These are phyloP conservation scores for Mentha longifolia DNA, from an alignment of 257 asterid genomes.

Conservation along the genomic window DNA sequence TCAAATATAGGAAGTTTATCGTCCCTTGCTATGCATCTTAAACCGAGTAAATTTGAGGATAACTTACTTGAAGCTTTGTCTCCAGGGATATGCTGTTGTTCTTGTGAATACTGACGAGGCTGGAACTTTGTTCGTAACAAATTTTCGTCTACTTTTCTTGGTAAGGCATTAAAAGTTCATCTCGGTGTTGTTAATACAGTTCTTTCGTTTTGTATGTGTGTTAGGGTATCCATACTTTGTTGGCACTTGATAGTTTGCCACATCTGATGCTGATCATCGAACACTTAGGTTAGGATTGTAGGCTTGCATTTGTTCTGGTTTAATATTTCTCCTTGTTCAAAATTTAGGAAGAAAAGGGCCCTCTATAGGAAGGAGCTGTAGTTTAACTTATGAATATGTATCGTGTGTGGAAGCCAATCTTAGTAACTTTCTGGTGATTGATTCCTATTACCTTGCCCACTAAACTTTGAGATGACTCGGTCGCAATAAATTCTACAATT, in stretches of 20 bases:
- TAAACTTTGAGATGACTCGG: conserved; percentile 4
- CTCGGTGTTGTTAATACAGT: conserved; percentile 4
- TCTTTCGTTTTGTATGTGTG: background rate
- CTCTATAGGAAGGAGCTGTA: background rate
- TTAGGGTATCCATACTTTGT: background rate
- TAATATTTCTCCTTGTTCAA: no score
- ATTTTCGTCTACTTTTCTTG: conserved; percentile 95
- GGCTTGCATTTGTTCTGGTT: background rate
- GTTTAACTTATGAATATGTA: background rate
- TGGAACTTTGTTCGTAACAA: conserved; percentile 86
- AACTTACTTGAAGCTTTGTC: conserved; percentile 37
- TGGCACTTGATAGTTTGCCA: background rate
- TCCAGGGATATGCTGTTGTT: conserved; percentile 88
- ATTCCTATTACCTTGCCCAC: background rate
- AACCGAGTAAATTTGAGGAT: conserved; percentile 12
- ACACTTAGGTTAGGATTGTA: background rate
- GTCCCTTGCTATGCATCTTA: conserved; percentile 21
- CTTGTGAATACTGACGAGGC: conserved; percentile 96
- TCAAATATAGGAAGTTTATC: background rate
- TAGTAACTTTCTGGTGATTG: background rate
- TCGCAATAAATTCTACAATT: conserved; percentile 1
- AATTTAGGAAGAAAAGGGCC: background rate
- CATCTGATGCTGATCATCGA: conserved; percentile 6
- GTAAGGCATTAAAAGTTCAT: conserved; percentile 40
- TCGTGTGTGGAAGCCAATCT: background rate